Percentiles rank a stretch among this genome's conserved stretches.
Evolutionary conservation across 768 basidiomycete species (phyloP).

Genomic region (Suillus decipiens): DNA sequence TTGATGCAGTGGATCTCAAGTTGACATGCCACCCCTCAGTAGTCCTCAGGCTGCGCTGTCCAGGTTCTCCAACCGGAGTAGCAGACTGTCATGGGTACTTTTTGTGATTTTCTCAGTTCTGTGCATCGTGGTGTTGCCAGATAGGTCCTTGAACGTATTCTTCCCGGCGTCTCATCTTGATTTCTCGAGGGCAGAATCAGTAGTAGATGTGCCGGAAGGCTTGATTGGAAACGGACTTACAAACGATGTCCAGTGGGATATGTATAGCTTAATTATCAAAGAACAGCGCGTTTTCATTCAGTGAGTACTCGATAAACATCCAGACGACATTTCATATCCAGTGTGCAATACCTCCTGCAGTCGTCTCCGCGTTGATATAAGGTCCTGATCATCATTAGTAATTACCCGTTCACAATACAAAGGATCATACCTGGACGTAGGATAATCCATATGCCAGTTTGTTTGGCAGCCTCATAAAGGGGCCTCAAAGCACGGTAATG

Average conservation of each 20-base stretch:
- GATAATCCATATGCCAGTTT: no score
- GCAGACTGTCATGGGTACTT: conserved; percentile 18
- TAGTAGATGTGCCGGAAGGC: background rate
- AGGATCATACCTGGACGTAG: no score
- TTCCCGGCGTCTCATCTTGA: conserved; percentile 4
- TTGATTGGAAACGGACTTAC: conserved; percentile 36
- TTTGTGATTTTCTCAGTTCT: conserved; percentile 19
- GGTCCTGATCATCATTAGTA: no score
- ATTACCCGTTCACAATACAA: no score
- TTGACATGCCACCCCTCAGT: conserved; percentile 6
- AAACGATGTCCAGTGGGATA: conserved; percentile 56
- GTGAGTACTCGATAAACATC: conserved; percentile 40
- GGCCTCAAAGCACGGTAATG: no score
- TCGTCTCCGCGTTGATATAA: no score
- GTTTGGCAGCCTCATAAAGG: no score
- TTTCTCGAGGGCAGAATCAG: conserved; percentile 8
- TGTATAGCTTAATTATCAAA: conserved; percentile 68
- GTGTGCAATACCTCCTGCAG: no score
- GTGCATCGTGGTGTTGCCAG: conserved; percentile 20
- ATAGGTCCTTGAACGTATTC: conserved; percentile 6
- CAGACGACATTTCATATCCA: background rate
- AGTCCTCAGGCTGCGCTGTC: background rate
- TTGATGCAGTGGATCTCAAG: background rate
- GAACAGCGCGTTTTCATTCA: conserved; percentile 73
- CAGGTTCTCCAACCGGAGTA: conserved; percentile 9